phyloP scores from a whole-genome alignment of 2,329 filamentous ascomycete genomes.

The Epichloe baconii region DNA sequence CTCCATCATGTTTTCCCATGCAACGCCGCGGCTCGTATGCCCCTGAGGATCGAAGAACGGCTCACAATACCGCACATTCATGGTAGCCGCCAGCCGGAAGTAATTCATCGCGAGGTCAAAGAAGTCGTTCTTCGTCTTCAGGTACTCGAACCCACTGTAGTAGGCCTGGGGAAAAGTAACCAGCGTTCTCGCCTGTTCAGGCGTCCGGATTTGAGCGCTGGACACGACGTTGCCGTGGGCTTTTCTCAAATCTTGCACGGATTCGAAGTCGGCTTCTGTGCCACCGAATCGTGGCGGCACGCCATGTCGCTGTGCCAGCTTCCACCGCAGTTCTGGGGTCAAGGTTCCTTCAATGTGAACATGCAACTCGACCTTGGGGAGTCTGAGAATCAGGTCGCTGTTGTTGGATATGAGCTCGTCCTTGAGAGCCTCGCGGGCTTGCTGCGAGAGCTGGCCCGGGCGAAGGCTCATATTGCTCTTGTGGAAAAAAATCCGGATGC shows the following conservation, averaged over 20 bases:
- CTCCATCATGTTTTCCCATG: constrained; percentile 45
- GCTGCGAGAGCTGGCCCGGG: neutral
- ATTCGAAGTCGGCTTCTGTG: neutral
- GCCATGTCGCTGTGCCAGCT: constrained; percentile 50
- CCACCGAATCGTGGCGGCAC: constrained; percentile 43
- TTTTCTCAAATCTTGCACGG: constrained; percentile 43
- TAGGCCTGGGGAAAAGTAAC: constrained; percentile 58
- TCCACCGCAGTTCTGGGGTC: constrained; percentile 53
- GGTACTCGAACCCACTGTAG: constrained; percentile 61
- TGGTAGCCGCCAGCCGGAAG: constrained; percentile 46
- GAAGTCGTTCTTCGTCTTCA: constrained; percentile 54
- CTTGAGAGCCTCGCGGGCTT: neutral
- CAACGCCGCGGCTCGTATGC: constrained; percentile 48
- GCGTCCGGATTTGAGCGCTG: constrained; percentile 33
- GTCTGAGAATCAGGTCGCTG: neutral
- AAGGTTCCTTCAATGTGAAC: constrained; percentile 66
- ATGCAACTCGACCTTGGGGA: constrained; percentile 72
- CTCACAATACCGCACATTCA: constrained; percentile 58
- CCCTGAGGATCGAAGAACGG: constrained; percentile 71
- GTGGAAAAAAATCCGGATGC: neutral
- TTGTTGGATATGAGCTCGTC: neutral
- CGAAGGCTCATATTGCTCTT: neutral
- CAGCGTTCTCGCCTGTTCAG: constrained; percentile 22
- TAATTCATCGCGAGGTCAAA: constrained; percentile 59
- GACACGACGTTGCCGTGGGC: constrained; percentile 48